A percentile compares a stretch with the other conserved stretches of the same genome.
phyloP scores from a whole-genome alignment of 169 alveolate genomes.

The Amoebophrya sp. region DNA sequence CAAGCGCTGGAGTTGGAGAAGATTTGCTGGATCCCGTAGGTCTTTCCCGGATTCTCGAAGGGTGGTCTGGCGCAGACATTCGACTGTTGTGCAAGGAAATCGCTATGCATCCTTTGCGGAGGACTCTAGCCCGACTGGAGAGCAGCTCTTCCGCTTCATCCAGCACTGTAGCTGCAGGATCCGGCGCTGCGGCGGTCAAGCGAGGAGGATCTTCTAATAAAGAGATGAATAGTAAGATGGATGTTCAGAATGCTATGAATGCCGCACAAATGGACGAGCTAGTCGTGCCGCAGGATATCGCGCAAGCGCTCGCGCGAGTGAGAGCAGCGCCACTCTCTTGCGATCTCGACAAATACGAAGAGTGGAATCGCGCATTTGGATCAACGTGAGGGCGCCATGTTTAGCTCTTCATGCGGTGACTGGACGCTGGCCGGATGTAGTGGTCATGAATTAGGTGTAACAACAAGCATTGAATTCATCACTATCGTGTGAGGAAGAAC shows the following conservation, averaged over 20 bases:
- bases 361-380: background rate
- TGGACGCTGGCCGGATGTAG: too few species aligned
- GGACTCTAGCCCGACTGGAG: background rate
- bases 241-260: background rate
- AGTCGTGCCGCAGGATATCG: background rate
- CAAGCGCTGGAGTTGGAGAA: background rate
- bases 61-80: background rate
- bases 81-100: conserved; percentile 16
- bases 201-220: too few species aligned
- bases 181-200: too few species aligned
- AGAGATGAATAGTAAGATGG: too few species aligned
- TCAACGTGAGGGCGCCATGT: too few species aligned
- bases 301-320: background rate
- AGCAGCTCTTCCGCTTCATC: too few species aligned
- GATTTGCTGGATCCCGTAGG: background rate
- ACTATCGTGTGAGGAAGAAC: too few species aligned
- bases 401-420: too few species aligned
- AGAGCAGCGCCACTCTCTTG: background rate
- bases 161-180: too few species aligned
- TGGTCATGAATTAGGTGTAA: too few species aligned
- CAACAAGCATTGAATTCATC: too few species aligned
- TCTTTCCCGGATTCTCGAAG: background rate
- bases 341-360: background rate
- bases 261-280: background rate
- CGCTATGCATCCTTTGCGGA: conserved; percentile 19